Evolutionary conservation across 2,329 filamentous ascomycete genomes (phyloP).

Genomic region (Pseudocercospora cruenta): DNA sequence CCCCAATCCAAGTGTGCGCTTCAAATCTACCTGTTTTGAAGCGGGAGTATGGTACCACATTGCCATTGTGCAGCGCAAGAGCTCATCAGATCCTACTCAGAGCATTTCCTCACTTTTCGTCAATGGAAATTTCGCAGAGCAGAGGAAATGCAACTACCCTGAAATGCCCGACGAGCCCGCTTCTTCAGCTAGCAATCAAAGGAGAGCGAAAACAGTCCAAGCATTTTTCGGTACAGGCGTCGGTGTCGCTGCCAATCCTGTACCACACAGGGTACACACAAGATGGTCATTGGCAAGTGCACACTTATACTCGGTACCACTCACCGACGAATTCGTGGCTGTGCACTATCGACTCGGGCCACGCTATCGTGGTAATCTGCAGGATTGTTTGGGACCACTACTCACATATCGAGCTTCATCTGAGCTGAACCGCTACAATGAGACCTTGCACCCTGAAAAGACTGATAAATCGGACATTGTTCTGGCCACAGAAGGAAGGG

Average conservation of each 20-base stretch:
- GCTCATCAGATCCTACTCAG: constrained; percentile 31
- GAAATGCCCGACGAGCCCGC: constrained; percentile 63
- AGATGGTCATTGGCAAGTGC: constrained; percentile 89
- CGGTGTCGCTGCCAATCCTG: constrained; percentile 77
- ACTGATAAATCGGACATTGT: constrained; percentile 92
- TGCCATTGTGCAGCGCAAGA: constrained; percentile 74
- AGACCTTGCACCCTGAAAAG: constrained; percentile 84
- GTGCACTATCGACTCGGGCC: constrained; percentile 90
- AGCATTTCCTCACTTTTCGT: constrained; percentile 77
- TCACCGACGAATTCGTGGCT: constrained; percentile 89
- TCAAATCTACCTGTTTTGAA: constrained; percentile 79
- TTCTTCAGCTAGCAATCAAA: constrained; percentile 44
- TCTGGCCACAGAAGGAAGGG: constrained; percentile 82
- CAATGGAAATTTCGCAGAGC: constrained; percentile 90
- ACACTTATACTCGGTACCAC: constrained; percentile 81
- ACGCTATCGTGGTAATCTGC: constrained; percentile 92
- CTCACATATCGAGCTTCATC: constrained; percentile 96
- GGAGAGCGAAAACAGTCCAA: constrained; percentile 65
- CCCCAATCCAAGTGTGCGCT: constrained; percentile 84
- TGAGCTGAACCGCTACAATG: constrained; percentile 85
- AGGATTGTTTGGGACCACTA: constrained; percentile 93
- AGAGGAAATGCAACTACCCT: constrained; percentile 87
- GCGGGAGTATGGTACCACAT: constrained; percentile 90
- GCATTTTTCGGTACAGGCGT: constrained; percentile 92
- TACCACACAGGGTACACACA: constrained; percentile 72